Evolutionary conservation across 179 eudicot genomes (phyloP).

Genomic region (Patellifolia procumbens): DNA sequence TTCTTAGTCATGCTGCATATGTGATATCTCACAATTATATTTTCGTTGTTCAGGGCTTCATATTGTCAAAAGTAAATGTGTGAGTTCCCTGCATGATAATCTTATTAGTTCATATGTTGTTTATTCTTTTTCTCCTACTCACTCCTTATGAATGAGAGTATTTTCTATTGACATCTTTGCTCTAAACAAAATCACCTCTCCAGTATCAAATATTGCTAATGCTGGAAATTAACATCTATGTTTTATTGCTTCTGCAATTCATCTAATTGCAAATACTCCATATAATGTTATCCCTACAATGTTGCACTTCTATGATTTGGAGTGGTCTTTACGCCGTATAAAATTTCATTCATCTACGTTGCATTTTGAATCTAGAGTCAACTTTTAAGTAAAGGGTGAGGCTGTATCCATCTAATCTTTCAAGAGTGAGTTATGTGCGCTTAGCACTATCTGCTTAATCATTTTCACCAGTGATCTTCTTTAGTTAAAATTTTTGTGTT

Average conservation of each 20-base stretch:
- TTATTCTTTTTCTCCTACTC: no score
- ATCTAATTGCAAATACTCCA: no score
- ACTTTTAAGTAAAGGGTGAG: no score
- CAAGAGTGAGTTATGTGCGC: no score
- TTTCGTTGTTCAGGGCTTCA: neutral
- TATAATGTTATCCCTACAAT: no score
- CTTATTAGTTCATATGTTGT: neutral
- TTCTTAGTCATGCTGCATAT: neutral
- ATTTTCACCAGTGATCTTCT: no score
- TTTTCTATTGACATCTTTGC: neutral
- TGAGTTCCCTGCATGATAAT: neutral
- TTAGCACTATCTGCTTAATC: no score
- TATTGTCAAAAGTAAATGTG: constrained; percentile 1
- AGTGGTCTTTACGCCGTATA: no score
- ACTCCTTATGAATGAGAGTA: no score
- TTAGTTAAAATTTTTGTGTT: no score
- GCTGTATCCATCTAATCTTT: no score
- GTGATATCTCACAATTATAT: neutral
- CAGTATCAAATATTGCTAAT: neutral
- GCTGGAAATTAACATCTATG: neutral
- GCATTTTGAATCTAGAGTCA: neutral
- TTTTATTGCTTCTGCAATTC: neutral
- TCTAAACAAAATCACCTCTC: neutral
- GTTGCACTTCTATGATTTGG: neutral
- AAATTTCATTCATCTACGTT: no score